Evolutionary conservation across 495 filamentous ascomycete genomes (phyloP).

Genomic region (Xylaria bambusicola): DNA sequence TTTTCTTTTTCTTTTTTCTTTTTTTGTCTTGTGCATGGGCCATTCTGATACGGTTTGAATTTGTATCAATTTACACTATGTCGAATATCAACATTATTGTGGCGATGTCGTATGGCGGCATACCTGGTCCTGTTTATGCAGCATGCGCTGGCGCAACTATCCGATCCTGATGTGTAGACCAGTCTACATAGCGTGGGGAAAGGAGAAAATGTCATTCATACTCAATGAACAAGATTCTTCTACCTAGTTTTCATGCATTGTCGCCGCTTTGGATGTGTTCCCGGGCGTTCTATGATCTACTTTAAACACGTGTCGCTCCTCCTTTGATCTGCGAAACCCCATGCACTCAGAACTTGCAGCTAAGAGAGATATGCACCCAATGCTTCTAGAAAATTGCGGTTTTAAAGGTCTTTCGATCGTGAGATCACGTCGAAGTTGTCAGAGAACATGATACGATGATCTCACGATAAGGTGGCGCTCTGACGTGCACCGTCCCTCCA

Average conservation of each 20-base stretch:
- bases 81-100: not conserved
- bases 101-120: not conserved
- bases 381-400: not conserved
- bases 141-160: constrained; percentile 1
- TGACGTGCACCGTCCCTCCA: no score
- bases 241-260: not conserved
- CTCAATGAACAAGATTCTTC: not conserved
- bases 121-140: not conserved
- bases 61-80: not conserved
- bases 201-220: not conserved
- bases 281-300: not conserved
- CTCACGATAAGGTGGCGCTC: no score
- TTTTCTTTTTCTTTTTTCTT: no score
- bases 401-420: not conserved
- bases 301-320: not conserved
- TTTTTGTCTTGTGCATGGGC: not conserved
- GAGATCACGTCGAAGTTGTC: no score
- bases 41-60: no score
- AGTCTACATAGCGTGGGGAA: not conserved
- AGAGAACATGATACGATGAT: no score
- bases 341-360: no score
- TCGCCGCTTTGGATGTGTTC: no score
- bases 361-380: not conserved
- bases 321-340: no score
- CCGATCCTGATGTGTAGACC: not conserved